Evolutionary conservation across 345 rosid species (phyloP).

Genomic region (Crucihimalaya himalaica): DNA sequence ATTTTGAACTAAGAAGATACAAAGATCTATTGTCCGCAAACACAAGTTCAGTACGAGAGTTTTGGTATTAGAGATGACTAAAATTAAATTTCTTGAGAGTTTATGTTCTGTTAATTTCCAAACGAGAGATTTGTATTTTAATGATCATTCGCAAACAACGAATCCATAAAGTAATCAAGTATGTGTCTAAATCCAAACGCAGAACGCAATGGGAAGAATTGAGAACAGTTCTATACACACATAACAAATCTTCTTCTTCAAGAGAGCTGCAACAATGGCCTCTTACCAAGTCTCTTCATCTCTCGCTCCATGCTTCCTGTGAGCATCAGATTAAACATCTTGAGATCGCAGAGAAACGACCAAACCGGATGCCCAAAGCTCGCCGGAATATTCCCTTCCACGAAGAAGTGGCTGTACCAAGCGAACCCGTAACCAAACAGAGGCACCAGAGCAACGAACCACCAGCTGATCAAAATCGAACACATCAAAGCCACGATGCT

Average conservation of each 20-base stretch:
- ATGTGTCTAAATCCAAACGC: neutral
- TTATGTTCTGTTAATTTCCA: neutral
- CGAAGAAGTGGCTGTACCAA: slow-evolving; percentile 97
- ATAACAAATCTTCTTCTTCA: neutral
- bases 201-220: neutral
- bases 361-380: slow-evolving; percentile 87
- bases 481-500: slow-evolving; percentile 51
- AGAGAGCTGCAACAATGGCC: slow-evolving; percentile 69
- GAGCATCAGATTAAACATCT: slow-evolving; percentile 94
- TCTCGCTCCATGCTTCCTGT: slow-evolving; percentile 93
- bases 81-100: neutral
- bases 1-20: too few species aligned
- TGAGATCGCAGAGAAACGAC: slow-evolving; percentile 81
- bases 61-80: too few species aligned
- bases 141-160: neutral
- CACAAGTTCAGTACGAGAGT: too few species aligned
- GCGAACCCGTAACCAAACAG: slow-evolving; percentile 76
- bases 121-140: neutral
- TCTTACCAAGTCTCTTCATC: slow-evolving; percentile 92
- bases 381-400: slow-evolving; percentile 83
- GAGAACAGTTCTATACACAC: neutral
- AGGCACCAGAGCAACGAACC: slow-evolving; percentile 69
- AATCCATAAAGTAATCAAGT: neutral
- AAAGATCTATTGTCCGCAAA: too few species aligned
- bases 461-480: slow-evolving; percentile 59